Evolutionary conservation across 805 yeast genomes (phyloP).

Genomic region (Starmerella asiatica): DNA sequence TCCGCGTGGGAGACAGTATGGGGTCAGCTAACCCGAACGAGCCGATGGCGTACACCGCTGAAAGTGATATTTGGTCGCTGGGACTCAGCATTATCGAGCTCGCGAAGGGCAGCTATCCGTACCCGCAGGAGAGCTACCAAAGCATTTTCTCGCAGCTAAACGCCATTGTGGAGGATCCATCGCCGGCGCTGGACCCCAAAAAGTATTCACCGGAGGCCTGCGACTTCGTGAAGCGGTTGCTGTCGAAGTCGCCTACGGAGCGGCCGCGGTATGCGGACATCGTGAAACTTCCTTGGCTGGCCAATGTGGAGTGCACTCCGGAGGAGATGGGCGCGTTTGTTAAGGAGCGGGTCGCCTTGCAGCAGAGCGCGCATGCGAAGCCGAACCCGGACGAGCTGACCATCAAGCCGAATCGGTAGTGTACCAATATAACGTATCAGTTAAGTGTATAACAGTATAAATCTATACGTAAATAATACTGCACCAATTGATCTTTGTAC

Average conservation of each 20-base stretch:
- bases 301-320: slow-evolving; percentile 27
- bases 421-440: too few relatives aligned
- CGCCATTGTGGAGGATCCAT: slow-evolving; percentile 93
- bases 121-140: slow-evolving; percentile 83
- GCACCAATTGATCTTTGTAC: too few relatives aligned
- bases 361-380: too few relatives aligned
- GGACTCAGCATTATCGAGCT: slow-evolving; percentile 79
- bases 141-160: slow-evolving; percentile 84
- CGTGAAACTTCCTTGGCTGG: slow-evolving; percentile 74
- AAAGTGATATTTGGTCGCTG: slow-evolving; percentile 89
- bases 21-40: slow-evolving; percentile 27
- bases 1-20: slow-evolving; percentile 27
- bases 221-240: slow-evolving; percentile 54
- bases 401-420: too few relatives aligned
- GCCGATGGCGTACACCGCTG: slow-evolving; percentile 60
- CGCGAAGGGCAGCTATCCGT: slow-evolving; percentile 88
- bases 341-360: slow-evolving; percentile 9
- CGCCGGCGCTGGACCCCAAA: slow-evolving; percentile 59
- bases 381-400: too few relatives aligned
- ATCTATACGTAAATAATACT: too few relatives aligned
- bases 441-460: too few relatives aligned
- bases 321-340: slow-evolving; percentile 32
- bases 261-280: slow-evolving; percentile 72
- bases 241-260: slow-evolving; percentile 64
- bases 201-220: slow-evolving; percentile 63